Evolutionary conservation across 2,329 filamentous ascomycete genomes (phyloP).

Genomic region (Acephala macrosclerotiorum): DNA sequence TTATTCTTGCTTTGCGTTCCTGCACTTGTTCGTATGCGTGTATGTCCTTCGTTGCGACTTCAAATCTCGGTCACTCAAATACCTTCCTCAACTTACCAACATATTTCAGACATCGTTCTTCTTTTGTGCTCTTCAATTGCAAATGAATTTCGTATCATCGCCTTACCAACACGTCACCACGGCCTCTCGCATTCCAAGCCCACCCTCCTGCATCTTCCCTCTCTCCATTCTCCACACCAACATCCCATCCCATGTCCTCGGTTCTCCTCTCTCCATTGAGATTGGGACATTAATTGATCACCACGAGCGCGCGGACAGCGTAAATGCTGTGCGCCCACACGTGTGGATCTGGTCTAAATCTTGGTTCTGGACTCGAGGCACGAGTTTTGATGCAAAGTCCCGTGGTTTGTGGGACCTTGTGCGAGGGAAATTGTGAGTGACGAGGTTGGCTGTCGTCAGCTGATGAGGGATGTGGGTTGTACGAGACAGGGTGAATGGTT

Average conservation of each 20-base stretch:
- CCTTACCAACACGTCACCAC: neutral
- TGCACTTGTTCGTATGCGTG: too few relatives aligned
- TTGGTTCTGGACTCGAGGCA: neutral
- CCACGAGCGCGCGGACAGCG: neutral
- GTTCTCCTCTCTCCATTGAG: neutral
- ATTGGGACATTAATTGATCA: neutral
- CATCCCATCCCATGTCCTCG: too few relatives aligned
- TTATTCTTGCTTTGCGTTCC: too few relatives aligned
- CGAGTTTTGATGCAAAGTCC: neutral
- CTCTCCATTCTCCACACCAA: neutral
- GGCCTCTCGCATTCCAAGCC: neutral
- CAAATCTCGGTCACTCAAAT: too few relatives aligned
- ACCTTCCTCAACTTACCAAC: too few relatives aligned
- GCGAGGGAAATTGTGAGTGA: neutral
- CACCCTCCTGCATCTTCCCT: neutral
- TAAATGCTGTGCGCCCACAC: neutral
- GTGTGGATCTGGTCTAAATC: neutral
- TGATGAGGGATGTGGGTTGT: neutral
- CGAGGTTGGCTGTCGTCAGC: neutral
- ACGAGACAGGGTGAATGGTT: too few relatives aligned
- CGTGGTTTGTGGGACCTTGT: neutral
- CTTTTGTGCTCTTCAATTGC: too few relatives aligned
- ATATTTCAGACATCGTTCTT: too few relatives aligned
- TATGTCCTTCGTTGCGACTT: too few relatives aligned
- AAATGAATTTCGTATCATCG: neutral